Base-by-base conservation (phyloP, 345 rosid species). In the Angophora floribunda region DNA sequence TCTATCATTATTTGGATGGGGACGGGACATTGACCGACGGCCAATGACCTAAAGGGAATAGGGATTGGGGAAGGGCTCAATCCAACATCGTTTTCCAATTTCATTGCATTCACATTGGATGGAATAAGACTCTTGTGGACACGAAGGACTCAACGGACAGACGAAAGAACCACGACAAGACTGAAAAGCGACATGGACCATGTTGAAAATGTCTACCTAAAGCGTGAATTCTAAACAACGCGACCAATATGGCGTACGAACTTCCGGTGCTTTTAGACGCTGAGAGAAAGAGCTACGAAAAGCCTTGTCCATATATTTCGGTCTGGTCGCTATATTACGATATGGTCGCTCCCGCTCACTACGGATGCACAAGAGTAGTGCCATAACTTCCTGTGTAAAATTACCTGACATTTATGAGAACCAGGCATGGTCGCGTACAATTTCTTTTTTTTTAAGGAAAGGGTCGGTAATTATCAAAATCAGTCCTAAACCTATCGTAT, bases 401-500 rank as follows among this genome's bases (percentile, higher is more conserved):
- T 61, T 32, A 12, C 2, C 28, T 61, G 16, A 28, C 28, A 28
- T 26, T 10, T 7, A 7, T 28, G 16, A 28, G 32, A 28, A 61
- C 9, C 8, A 61, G 36, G 16, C 13, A 61, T 2, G 0, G 30
- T 28, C 7, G 1, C 6, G 32, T 1, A 61, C 36, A 61, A 61
- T 13, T 28, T 61, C 4, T 36, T 36, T 36, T 36, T 36, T 36
- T 36, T n/a, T n/a, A n/a, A 4, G 41, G 41, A 36, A 7, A 28
- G 4, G 36, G 7, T 36, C 4, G 70, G 28, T 61, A 0, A 61
- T 61, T 61, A 61, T 7, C 17, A 63, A 63, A 28, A 55, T 63
- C 2, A 1, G 0, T 63, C 70, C 0, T 63, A 13, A 63, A n/a
- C 1, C 4, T n/a, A 13, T 63, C 7, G 0, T 63, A 4, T 7